These are phyloP conservation scores for Nelumbo lutea DNA, from an alignment of 164 flowering plant genomes.

Conservation along the genomic window DNA sequence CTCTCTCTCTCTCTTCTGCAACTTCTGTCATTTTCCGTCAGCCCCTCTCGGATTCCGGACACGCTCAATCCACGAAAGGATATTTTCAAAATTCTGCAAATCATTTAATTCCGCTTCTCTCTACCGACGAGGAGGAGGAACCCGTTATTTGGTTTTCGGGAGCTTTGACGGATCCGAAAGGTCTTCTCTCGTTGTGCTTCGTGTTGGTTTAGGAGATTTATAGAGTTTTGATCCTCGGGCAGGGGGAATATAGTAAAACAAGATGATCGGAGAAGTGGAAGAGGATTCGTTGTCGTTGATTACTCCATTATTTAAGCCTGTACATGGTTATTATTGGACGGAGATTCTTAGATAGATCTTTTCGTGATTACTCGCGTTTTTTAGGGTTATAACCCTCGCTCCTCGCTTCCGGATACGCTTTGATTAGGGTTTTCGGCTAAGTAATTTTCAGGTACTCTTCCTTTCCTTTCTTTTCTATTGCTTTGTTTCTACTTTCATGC, in stretches of 20 bases:
- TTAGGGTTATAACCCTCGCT: neutral
- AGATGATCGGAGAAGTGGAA: neutral
- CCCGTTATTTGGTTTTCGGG: neutral
- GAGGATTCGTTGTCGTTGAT: neutral
- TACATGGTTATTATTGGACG: neutral
- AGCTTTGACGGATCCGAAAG: neutral
- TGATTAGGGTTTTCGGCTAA: neutral
- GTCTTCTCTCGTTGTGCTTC: neutral
- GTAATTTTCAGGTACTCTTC: neutral
- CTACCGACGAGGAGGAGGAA: neutral
- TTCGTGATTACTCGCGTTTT: neutral
- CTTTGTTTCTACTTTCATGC: neutral
- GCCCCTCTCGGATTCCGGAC: too few species aligned
- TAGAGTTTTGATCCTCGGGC: neutral
- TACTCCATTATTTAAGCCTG: too few species aligned
- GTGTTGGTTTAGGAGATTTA: neutral
- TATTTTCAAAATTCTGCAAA: neutral
- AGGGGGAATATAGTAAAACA: neutral
- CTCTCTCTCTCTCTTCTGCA: neutral
- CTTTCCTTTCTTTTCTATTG: neutral
- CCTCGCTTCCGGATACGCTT: neutral
- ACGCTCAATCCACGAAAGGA: too few species aligned
- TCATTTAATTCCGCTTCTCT: neutral
- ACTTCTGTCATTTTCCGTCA: neutral
- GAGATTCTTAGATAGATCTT: neutral